A percentile compares a stretch with the other conserved stretches of the same genome.
Conservation (phyloP, 2,329 filamentous ascomycete species). For the Emericellopsis atlantica region DNA sequence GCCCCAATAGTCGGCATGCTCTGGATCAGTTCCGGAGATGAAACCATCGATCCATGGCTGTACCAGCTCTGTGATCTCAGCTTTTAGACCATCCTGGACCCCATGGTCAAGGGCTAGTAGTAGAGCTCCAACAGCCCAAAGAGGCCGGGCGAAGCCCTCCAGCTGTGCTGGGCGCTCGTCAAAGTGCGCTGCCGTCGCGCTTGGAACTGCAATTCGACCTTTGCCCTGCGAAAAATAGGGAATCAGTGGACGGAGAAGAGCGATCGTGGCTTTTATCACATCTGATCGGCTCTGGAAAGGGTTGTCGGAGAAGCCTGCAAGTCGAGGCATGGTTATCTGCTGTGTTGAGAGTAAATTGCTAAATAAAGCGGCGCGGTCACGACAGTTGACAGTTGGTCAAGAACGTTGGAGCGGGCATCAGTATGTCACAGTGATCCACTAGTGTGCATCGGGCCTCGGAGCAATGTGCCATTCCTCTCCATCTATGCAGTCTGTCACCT, state of each 20-base stretch:
- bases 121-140: constrained; percentile 20
- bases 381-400: too few species aligned
- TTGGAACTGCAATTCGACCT: constrained; percentile 22
- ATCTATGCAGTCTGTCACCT: too few species aligned
- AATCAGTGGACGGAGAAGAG: constrained; percentile 19
- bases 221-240: constrained; percentile 18
- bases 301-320: constrained; percentile 28
- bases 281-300: constrained; percentile 19
- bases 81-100: neutral
- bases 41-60: constrained; percentile 18
- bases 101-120: neutral
- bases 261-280: constrained; percentile 17
- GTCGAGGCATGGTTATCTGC: constrained; percentile 17
- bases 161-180: constrained; percentile 30
- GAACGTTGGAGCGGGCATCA: too few species aligned
- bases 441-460: too few species aligned
- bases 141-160: constrained; percentile 28
- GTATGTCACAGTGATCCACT: too few species aligned
- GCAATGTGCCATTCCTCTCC: too few species aligned
- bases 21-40: constrained; percentile 18
- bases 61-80: constrained; percentile 1
- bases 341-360: too few species aligned
- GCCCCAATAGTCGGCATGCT: constrained; percentile 31
- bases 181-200: constrained; percentile 25
- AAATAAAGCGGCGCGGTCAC: too few species aligned